Evolutionary conservation across 306 rosid species (phyloP).

Genomic region (Vigna hirtella): DNA sequence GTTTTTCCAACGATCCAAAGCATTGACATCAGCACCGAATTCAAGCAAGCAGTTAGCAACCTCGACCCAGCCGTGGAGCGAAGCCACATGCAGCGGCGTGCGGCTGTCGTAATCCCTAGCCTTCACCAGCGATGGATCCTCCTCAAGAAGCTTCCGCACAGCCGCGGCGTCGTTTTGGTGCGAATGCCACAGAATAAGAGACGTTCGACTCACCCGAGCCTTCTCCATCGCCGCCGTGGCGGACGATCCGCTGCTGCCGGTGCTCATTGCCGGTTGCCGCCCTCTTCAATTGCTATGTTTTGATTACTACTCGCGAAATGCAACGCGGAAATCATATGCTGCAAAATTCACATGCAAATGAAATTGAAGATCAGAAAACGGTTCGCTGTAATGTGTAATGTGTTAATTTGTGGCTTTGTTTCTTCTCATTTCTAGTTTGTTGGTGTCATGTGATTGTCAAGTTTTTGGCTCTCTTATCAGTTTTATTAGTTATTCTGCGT

Average conservation of each 20-base stretch:
- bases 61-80: constrained; percentile 86
- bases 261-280: constrained; percentile 56
- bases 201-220: constrained; percentile 79
- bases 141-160: constrained; percentile 87
- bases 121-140: constrained; percentile 74
- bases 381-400: background rate
- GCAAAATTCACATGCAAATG: background rate
- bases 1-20: constrained; percentile 97
- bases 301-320: background rate
- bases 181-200: constrained; percentile 87
- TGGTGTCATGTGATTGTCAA: constrained; percentile 12
- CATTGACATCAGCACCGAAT: constrained; percentile 86
- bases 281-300: background rate
- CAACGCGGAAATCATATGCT: constrained; percentile 27
- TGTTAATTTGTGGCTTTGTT: background rate
- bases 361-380: background rate
- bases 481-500: constrained; percentile 23
- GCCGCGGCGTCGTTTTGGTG: constrained; percentile 79
- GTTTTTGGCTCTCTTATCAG: constrained; percentile 18
- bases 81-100: constrained; percentile 89
- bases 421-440: background rate
- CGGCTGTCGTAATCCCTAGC: constrained; percentile 90
- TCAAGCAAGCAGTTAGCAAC: constrained; percentile 80
- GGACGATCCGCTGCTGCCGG: constrained; percentile 44
- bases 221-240: constrained; percentile 58